Conservation (phyloP, 164 flowering plant genomes). For the Magnolia changhungtana region DNA sequence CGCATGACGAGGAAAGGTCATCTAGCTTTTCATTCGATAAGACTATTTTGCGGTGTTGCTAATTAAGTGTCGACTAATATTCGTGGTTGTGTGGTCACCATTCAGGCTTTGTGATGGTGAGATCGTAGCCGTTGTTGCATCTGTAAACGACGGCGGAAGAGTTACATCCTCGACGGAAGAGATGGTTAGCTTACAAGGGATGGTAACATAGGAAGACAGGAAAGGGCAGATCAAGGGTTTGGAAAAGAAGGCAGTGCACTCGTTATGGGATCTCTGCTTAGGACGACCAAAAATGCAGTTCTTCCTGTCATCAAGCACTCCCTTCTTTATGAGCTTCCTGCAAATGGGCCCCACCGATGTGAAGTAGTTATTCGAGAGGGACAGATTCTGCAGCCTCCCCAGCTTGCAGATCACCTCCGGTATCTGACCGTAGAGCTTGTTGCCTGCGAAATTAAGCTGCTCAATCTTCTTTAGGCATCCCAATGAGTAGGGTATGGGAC, state of each 20-base stretch:
- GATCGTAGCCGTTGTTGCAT: background rate
- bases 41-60: background rate
- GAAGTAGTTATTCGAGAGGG: slow-evolving; percentile 16
- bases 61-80: too few relatives aligned
- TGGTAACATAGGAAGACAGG: background rate
- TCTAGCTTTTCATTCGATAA: background rate
- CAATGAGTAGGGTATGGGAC: slow-evolving; percentile 51
- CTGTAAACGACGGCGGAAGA: background rate
- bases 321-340: slow-evolving; percentile 7
- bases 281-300: slow-evolving; percentile 19
- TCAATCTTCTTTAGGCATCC: slow-evolving; percentile 36
- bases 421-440: slow-evolving; percentile 39
- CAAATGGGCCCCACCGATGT: slow-evolving; percentile 15
- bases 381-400: slow-evolving; percentile 16
- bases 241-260: slow-evolving; percentile 5
- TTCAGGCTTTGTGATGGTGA: background rate
- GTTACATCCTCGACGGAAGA: background rate
- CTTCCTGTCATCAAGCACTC: slow-evolving; percentile 6
- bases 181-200: background rate
- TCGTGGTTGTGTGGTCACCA: too few relatives aligned
- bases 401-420: slow-evolving; percentile 48
- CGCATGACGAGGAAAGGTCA: background rate
- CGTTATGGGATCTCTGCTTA: slow-evolving; percentile 5
- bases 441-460: slow-evolving; percentile 37
- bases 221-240: background rate